phyloP scores from a whole-genome alignment of 768 basidiomycete species.

The Harrya chromipes region DNA sequence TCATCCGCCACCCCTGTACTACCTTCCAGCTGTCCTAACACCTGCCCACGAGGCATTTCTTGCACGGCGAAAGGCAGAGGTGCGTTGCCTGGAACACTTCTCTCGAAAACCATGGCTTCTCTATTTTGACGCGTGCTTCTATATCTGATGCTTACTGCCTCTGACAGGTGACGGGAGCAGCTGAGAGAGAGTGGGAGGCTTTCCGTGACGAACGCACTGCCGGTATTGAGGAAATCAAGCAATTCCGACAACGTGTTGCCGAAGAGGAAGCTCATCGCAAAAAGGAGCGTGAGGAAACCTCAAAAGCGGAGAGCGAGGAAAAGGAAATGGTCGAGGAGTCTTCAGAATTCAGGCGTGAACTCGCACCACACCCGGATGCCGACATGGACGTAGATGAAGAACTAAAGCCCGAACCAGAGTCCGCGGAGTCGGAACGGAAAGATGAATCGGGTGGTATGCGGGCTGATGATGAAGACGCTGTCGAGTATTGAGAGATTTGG shows the following conservation, averaged over 20 bases:
- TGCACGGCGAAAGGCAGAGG: constrained; percentile 59
- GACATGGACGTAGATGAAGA: constrained; percentile 37
- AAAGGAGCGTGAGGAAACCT: constrained; percentile 37
- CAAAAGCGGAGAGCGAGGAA: constrained; percentile 30
- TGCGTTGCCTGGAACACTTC: constrained; percentile 24
- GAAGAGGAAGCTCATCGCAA: constrained; percentile 58
- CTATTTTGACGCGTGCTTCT: constrained; percentile 1
- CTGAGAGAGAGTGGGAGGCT: constrained; percentile 63
- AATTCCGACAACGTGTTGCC: constrained; percentile 60
- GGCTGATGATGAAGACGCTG: constrained; percentile 77
- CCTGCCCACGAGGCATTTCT: constrained; percentile 71
- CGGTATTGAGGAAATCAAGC: constrained; percentile 60
- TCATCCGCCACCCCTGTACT: constrained; percentile 76
- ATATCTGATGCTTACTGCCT: constrained; percentile 2
- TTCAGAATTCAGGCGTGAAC: constrained; percentile 16
- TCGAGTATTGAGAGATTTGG: constrained; percentile 56
- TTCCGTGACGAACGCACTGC: constrained; percentile 59
- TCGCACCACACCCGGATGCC: constrained; percentile 21
- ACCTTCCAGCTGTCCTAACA: constrained; percentile 66
- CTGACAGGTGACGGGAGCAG: constrained; percentile 54
- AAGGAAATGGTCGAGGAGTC: constrained; percentile 35
- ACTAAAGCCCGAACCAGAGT: constrained; percentile 35
- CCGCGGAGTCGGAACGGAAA: constrained; percentile 44
- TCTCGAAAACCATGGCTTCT: neutral
- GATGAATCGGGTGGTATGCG: constrained; percentile 52